Base-by-base conservation (phyloP, 176 grass and related monocot species). In the Ensete ventricosum region DNA sequence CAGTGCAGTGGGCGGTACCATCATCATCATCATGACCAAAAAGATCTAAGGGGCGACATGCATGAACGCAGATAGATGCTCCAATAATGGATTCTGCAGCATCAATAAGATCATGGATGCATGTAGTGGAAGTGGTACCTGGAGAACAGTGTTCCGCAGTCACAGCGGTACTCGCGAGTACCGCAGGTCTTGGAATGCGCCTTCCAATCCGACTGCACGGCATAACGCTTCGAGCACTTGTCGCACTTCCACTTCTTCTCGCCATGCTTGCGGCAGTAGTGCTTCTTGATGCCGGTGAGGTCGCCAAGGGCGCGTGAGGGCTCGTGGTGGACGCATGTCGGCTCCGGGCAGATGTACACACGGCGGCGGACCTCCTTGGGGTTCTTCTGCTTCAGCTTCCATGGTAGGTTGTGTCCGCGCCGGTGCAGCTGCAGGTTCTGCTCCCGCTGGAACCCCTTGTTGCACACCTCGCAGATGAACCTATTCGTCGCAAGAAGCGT, bases 371-470 rank as follows among this genome's bases (percentile, higher is more conserved):
- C 53, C 77, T 79, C 77, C 77, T 79, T 79, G 53, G 77, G 77
- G 65, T 79, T 79, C 77, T 79, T 79, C 77, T 79, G 77, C 53
- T 69, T 69, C 66, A 79, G 64, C 25, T 79, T 79, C 77, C 77
- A 79, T 19, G 77, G 77, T 19, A 79, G 66, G 77, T 79, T 79
- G 77, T 79, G 77, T 17, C 77, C 77, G 23, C 77, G 77, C 11
- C 77, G 77, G 66, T 79, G 77, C 25, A 79, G 53, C 77, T 79
- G 77, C 26, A 79, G 77, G 77, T 79, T 79, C 77, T 79, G 77
- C 77, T 79, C 77, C 17, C 77, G 66, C 65, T 79, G 77, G 66
- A 79, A 79, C 11, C 77, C 77, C 26, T 79, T 79, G 65, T 69
- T 69, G 77, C 77, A 79, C 2, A 79, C 77, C 53, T 79, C 77